Percentiles rank a stretch among this genome's conserved stretches.
These are phyloP conservation scores for Colletotrichum cordylinicola DNA, from an alignment of 2,329 filamentous ascomycete genomes.

Conservation along the genomic window DNA sequence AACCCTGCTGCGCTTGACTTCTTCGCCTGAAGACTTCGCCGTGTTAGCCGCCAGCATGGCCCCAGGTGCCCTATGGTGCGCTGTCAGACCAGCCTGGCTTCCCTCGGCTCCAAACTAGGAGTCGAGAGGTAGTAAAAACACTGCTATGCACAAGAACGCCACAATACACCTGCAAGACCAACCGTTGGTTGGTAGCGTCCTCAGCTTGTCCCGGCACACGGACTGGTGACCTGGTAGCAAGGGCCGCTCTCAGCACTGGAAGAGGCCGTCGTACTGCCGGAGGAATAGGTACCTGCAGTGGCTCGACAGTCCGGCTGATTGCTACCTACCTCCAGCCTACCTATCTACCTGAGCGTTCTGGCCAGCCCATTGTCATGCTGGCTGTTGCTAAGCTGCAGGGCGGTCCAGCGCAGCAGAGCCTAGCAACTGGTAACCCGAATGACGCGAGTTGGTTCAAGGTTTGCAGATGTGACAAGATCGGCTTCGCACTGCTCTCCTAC, in stretches of 20 bases:
- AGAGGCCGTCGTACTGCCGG: constrained; percentile 14
- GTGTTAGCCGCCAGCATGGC: background rate
- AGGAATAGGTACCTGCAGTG: constrained; percentile 16
- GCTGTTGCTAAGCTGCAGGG: background rate
- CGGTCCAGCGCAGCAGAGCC: background rate
- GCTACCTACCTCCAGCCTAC: background rate
- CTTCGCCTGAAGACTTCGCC: background rate
- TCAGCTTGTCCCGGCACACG: background rate
- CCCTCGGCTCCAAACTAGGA: background rate
- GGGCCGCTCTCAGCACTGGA: background rate
- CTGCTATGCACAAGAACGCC: background rate
- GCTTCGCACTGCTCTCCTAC: constrained; percentile 1
- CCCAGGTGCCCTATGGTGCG: background rate
- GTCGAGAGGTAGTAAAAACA: background rate
- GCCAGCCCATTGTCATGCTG: background rate
- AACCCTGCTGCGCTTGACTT: background rate
- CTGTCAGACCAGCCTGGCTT: constrained; percentile 8
- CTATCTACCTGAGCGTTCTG: background rate
- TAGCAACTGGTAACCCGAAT: background rate
- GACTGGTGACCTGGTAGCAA: constrained; percentile 11
- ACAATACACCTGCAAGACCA: background rate
- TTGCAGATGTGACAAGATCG: constrained; percentile 5
- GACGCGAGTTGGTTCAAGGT: constrained; percentile 1
- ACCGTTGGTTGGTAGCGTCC: background rate
- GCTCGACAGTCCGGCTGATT: background rate